Conservation (phyloP, 2,329 filamentous ascomycete genomes). For the Nemania serpens region DNA sequence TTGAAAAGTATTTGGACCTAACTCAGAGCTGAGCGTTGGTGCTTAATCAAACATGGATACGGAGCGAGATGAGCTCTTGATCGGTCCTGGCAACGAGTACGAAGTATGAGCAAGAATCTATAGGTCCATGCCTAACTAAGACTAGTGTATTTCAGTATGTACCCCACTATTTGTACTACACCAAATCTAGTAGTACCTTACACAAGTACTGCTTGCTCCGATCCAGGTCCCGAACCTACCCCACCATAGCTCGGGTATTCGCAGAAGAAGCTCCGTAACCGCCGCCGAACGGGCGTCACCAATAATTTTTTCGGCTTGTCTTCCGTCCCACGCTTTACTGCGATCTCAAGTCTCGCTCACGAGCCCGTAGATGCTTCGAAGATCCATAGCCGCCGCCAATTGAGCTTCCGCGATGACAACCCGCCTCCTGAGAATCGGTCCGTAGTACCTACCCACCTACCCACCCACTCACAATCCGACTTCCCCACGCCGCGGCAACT, state of each 20-base stretch:
- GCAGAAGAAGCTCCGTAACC: constrained; percentile 17
- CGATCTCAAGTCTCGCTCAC: no score
- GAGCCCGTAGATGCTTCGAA: no score
- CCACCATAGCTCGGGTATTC: constrained; percentile 17
- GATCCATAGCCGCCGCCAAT: constrained; percentile 37
- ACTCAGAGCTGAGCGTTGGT: no score
- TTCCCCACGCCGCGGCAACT: neutral
- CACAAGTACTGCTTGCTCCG: constrained; percentile 4
- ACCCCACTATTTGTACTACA: neutral
- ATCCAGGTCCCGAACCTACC: constrained; percentile 12
- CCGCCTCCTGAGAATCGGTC: constrained; percentile 71
- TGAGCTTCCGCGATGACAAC: constrained; percentile 59
- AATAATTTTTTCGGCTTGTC: constrained; percentile 15
- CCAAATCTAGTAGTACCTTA: neutral
- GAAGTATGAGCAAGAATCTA: no score
- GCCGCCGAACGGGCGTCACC: constrained; percentile 13
- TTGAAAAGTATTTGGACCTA: no score
- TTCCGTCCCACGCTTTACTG: neutral
- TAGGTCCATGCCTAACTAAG: no score
- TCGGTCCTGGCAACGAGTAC: neutral
- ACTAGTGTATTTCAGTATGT: no score
- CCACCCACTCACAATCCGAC: neutral
- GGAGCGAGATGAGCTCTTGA: no score
- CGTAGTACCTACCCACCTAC: constrained; percentile 32
- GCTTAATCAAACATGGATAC: no score